Percentiles rank a stretch among this genome's conserved stretches.
Conservation (phyloP, 495 filamentous ascomycete species). For the Aspergillus kassunensis region DNA sequence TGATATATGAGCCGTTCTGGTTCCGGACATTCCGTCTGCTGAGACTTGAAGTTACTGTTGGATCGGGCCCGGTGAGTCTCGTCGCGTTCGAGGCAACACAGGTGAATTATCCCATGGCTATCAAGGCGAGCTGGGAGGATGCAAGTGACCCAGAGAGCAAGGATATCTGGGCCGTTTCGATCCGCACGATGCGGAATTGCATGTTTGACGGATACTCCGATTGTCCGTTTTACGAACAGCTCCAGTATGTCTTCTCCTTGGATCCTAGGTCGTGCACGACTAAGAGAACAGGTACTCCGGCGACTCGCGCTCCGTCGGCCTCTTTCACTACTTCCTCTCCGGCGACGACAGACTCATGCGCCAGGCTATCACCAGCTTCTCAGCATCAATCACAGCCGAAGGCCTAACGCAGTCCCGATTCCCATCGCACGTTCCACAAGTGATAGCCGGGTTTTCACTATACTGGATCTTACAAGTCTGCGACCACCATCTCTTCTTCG, state of each 20-base stretch:
- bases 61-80: neutral
- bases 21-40: slow-evolving; percentile 38
- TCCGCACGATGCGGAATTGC: slow-evolving; percentile 34
- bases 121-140: slow-evolving; percentile 27
- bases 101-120: slow-evolving; percentile 30
- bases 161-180: slow-evolving; percentile 30
- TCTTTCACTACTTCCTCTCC: slow-evolving; percentile 37
- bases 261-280: no score
- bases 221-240: slow-evolving; percentile 39
- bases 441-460: slow-evolving; percentile 34
- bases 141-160: slow-evolving; percentile 12
- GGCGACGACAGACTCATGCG: slow-evolving; percentile 37
- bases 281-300: slow-evolving; percentile 21
- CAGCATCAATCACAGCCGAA: slow-evolving; percentile 25
- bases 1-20: slow-evolving; percentile 36
- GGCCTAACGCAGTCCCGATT: slow-evolving; percentile 36
- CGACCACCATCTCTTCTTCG: slow-evolving; percentile 35
- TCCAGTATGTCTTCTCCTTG: slow-evolving; percentile 24
- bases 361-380: slow-evolving; percentile 34
- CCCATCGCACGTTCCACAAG: slow-evolving; percentile 31
- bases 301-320: slow-evolving; percentile 28
- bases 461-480: slow-evolving; percentile 37
- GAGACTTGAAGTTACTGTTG: slow-evolving; percentile 23
- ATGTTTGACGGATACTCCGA: slow-evolving; percentile 41
- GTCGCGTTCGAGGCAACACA: slow-evolving; percentile 16